These are phyloP conservation scores for Globisporangium barbulae DNA, from an alignment of 352 stramenopile genomes.

Conservation along the genomic window DNA sequence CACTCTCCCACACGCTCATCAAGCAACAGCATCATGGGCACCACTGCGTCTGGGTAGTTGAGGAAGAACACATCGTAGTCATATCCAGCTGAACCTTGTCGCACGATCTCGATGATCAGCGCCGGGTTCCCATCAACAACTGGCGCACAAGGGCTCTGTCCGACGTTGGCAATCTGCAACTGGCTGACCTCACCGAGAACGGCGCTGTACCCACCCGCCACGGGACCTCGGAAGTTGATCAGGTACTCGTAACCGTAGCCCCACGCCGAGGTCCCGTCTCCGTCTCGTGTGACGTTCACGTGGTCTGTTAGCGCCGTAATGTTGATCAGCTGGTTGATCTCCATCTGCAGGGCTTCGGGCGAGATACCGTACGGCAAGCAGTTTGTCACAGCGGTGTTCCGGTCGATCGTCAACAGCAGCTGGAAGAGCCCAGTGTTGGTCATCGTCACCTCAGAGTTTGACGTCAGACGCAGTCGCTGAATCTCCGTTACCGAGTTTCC, in stretches of 20 bases:
- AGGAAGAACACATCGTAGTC: constrained; percentile 82
- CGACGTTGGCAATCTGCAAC: constrained; percentile 54
- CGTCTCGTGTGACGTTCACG: constrained; percentile 60
- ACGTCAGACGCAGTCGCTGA: constrained; percentile 65
- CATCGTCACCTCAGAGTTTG: constrained; percentile 55
- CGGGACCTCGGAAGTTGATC: constrained; percentile 55
- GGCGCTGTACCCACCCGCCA: constrained; percentile 49
- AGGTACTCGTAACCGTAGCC: constrained; percentile 81
- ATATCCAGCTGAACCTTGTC: constrained; percentile 50
- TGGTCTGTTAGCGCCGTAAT: constrained; percentile 37
- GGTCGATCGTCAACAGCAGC: constrained; percentile 58
- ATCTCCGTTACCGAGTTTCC: constrained; percentile 64
- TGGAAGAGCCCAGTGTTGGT: constrained; percentile 49
- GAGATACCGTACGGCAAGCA: constrained; percentile 79
- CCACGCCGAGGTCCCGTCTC: constrained; percentile 59
- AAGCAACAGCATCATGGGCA: constrained; percentile 32
- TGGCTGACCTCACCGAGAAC: constrained; percentile 56
- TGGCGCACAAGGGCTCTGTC: constrained; percentile 31
- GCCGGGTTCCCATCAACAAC: constrained; percentile 45
- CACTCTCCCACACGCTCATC: constrained; percentile 27
- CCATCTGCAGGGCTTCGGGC: constrained; percentile 46
- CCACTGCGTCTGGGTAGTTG: constrained; percentile 31
- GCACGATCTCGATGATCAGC: constrained; percentile 67
- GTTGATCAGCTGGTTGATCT: constrained; percentile 59
- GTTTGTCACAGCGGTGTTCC: constrained; percentile 37